These are phyloP conservation scores for Peronospora destructor DNA, from an alignment of 352 stramenopile genomes.

Conservation along the genomic window DNA sequence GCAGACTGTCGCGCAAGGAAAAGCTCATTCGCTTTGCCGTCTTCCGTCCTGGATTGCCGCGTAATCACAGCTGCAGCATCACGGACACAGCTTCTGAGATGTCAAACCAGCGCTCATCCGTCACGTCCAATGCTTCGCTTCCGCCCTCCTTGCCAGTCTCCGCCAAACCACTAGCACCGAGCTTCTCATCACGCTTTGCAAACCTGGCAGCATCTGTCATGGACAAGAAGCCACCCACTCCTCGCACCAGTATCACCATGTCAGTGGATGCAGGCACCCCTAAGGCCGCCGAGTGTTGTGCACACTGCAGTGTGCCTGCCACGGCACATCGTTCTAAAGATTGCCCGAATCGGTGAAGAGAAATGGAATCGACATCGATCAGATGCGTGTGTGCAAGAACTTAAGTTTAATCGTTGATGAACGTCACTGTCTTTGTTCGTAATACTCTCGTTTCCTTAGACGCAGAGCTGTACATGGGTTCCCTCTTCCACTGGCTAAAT, in stretches of 20 bases:
- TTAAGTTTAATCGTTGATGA: slow-evolving; percentile 6
- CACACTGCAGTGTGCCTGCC: slow-evolving; percentile 30
- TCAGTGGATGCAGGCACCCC: slow-evolving; percentile 15
- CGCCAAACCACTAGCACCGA: slow-evolving; percentile 33
- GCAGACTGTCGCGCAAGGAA: slow-evolving; percentile 66
- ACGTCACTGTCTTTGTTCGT: slow-evolving; percentile 24
- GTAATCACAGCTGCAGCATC: slow-evolving; percentile 30
- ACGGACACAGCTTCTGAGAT: slow-evolving; percentile 40
- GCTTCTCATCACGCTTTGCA: slow-evolving; percentile 42
- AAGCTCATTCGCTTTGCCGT: slow-evolving; percentile 78
- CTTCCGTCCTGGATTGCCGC: slow-evolving; percentile 51
- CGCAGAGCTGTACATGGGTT: slow-evolving; percentile 25
- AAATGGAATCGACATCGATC: not conserved
- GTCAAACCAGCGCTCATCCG: slow-evolving; percentile 35
- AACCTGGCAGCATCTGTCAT: slow-evolving; percentile 48
- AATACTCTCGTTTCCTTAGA: slow-evolving; percentile 29
- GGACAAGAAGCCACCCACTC: slow-evolving; percentile 44
- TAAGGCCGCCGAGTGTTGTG: slow-evolving; percentile 34
- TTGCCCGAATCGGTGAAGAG: slow-evolving; percentile 46
- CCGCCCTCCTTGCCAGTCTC: slow-evolving; percentile 31
- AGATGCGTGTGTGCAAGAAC: not conserved
- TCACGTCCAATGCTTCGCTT: slow-evolving; percentile 29
- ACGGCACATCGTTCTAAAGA: slow-evolving; percentile 38
- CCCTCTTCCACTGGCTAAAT: slow-evolving; percentile 32
- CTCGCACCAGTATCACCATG: slow-evolving; percentile 20